Evolutionary conservation across 768 basidiomycete species (phyloP).

Genomic region (Pisolithus albus): DNA sequence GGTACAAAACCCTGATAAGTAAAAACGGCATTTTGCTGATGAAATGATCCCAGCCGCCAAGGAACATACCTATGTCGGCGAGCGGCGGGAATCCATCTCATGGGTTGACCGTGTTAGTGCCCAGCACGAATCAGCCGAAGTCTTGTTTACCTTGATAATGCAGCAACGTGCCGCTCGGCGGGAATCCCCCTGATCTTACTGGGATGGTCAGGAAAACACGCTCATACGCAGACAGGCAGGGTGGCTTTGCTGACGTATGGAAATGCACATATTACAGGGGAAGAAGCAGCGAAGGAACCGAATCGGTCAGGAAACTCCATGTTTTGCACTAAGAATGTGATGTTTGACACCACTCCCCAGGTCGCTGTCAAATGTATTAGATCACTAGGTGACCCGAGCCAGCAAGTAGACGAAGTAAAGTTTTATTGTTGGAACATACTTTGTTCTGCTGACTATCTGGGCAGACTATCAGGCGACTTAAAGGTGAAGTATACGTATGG

Average conservation of each 20-base stretch:
- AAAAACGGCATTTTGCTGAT: background rate
- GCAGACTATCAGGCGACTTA: background rate
- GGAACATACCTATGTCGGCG: too few species aligned
- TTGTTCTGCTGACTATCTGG: background rate
- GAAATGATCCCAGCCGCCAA: background rate
- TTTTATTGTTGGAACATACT: background rate
- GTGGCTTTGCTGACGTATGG: constrained; percentile 6
- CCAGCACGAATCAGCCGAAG: background rate
- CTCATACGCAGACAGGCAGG: background rate
- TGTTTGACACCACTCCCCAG: background rate
- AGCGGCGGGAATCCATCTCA: too few species aligned
- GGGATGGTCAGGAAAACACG: background rate
- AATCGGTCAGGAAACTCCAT: background rate
- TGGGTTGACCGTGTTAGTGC: background rate
- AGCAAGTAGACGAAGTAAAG: background rate
- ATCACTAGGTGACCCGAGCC: background rate
- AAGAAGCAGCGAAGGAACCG: background rate
- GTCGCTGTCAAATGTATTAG: background rate
- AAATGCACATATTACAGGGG: constrained; percentile 1
- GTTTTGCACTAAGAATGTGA: background rate
- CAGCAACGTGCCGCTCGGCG: background rate
- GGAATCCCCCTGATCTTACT: background rate
- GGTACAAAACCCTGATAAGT: background rate
- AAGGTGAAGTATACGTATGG: background rate
- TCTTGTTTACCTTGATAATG: background rate